Evolutionary conservation across 257 asterid genomes (phyloP), one percentile per base, ranked within the genome.

Genomic region (Fraxinus excelsior): DNA sequence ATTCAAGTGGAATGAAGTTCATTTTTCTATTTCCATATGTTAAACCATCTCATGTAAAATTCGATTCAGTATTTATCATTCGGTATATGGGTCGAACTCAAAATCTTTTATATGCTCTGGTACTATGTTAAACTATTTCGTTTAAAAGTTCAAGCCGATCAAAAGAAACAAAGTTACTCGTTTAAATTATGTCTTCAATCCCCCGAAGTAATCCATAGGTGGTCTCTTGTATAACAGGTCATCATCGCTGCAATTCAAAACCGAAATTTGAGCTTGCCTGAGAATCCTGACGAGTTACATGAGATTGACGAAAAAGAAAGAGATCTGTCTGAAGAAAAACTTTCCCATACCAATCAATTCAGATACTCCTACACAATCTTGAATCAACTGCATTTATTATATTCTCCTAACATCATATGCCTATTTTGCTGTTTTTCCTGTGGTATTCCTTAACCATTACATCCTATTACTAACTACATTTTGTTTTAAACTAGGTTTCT

Each of bases 181-280:
- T 53, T 53, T 19, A 51, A 51, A 51, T 19, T 18, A 4, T 4
- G 19, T 51, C 60, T 51, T 16, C 60, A 51, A 19, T 5, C 19
- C 23, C 23, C 9, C 2, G 16, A 37, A 53, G 3, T 29, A 8
- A 37, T 4, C 64, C 49, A 37, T 26, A 16, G 4, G 23, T 13
- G 10, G 18, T 8, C 5, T 32, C 25, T 3, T 68, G 21, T 44
- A 70, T 76, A 80, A 58, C 83, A 84, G 85, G 90, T 88, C 56
- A 67, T 83, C 35, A 74, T 80, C 21, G 76, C 82, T 35, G 89
- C 91, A 46, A 32, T 82, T 34, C 71, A 38, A 26, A 87, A 85
- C 74, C 80, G 88, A 68, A 83, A 85, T 32, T 11, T 80, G 64
- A 42, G 70, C 28, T 66, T 79, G 28, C 84, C 79, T 4, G 82